These are phyloP conservation scores for Capsicum chinense DNA, from an alignment of 257 asterid genomes.

Conservation along the genomic window DNA sequence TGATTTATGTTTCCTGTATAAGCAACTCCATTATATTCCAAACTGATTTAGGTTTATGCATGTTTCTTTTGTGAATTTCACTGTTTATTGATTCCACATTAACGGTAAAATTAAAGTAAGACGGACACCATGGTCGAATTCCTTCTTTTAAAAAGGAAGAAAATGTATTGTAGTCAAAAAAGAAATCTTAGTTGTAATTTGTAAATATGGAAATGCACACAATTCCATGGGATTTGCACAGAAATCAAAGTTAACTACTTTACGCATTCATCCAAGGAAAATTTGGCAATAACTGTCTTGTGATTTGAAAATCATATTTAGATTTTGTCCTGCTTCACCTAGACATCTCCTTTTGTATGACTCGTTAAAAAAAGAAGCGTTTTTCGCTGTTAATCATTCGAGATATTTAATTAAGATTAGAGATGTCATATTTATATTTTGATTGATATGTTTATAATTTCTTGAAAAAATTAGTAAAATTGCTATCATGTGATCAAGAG, in stretches of 20 bases:
- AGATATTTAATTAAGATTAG: no score
- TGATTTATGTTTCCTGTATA: no score
- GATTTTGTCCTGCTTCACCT: slow-evolving; percentile 41
- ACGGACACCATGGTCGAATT: slow-evolving; percentile 26
- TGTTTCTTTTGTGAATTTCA: neutral
- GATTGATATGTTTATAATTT: no score
- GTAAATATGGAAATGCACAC: slow-evolving; percentile 24
- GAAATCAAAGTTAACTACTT: slow-evolving; percentile 5
- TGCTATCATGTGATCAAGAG: no score
- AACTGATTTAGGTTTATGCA: neutral
- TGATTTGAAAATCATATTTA: slow-evolving; percentile 36
- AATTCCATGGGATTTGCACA: slow-evolving; percentile 32
- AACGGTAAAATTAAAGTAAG: slow-evolving; percentile 18
- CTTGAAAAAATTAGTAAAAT: no score
- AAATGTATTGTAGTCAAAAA: slow-evolving; percentile 13
- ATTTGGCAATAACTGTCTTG: slow-evolving; percentile 25
- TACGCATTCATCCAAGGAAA: neutral
- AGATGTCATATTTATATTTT: no score
- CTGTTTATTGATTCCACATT: neutral
- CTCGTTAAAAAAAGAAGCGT: no score
- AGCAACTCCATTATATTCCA: neutral
- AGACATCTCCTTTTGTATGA: slow-evolving; percentile 32
- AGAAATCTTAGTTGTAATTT: slow-evolving; percentile 28
- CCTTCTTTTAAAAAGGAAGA: slow-evolving; percentile 18
- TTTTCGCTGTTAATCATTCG: no score